phyloP scores from a whole-genome alignment of 2,329 filamentous ascomycete species.

The Phialocephala sp. region DNA sequence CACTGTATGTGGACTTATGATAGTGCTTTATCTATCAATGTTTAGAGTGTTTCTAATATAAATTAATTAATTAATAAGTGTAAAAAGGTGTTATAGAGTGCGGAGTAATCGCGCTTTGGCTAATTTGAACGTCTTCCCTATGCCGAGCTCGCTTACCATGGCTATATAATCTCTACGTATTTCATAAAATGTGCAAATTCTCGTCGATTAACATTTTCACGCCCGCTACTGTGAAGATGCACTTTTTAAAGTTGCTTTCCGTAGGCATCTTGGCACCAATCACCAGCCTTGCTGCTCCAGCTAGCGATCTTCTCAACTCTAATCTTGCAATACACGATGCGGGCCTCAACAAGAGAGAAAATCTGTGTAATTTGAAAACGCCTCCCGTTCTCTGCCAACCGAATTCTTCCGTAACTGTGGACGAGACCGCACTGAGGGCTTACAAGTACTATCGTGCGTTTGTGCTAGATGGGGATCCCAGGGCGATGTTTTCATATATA shows the following conservation, averaged over 20 bases:
- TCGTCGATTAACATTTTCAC: not conserved
- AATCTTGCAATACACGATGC: slow-evolving; percentile 6
- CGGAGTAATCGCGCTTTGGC: slow-evolving; percentile 2
- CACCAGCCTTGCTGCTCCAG: slow-evolving; percentile 19
- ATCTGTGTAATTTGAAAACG: slow-evolving; percentile 27
- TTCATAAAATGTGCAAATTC: not conserved
- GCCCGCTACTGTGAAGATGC: slow-evolving; percentile 18
- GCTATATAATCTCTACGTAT: slow-evolving; percentile 1
- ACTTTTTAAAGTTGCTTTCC: slow-evolving; percentile 19
- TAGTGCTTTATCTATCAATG: not conserved
- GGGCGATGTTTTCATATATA: slow-evolving; percentile 30
- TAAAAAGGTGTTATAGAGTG: not conserved
- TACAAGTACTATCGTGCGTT: slow-evolving; percentile 32
- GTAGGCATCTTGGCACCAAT: slow-evolving; percentile 18
- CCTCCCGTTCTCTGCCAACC: slow-evolving; percentile 27
- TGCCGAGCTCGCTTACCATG: not conserved
- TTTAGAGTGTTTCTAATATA: not conserved
- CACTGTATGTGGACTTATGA: too few relatives aligned
- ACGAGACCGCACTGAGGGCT: slow-evolving; percentile 24
- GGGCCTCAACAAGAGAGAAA: slow-evolving; percentile 22
- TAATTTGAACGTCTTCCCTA: not conserved
- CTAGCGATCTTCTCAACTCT: not conserved
- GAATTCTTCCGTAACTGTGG: slow-evolving; percentile 25
- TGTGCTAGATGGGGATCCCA: slow-evolving; percentile 30
- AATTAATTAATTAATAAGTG: not conserved